phyloP scores from a whole-genome alignment of 2,329 filamentous ascomycete species.

The Dothistroma pini region DNA sequence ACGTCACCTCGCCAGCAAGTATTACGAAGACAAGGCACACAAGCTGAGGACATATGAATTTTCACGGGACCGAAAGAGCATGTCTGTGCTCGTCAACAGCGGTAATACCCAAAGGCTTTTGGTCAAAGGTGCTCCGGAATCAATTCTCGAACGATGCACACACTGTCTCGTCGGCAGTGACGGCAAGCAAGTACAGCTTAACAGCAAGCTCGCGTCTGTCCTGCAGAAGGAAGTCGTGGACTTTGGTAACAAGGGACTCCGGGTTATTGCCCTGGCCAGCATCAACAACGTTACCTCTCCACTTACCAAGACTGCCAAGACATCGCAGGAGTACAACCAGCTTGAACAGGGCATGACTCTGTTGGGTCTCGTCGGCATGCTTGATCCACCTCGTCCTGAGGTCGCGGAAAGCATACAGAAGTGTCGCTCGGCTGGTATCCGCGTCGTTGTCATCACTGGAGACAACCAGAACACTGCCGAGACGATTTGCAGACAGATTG shows the following conservation, averaged over 20 bases:
- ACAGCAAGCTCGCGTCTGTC: constrained; percentile 63
- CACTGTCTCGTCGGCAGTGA: constrained; percentile 72
- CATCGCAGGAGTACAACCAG: constrained; percentile 76
- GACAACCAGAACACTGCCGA: constrained; percentile 98
- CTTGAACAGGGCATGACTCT: constrained; percentile 94
- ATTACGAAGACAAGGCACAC: constrained; percentile 73
- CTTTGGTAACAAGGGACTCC: constrained; percentile 88
- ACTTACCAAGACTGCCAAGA: constrained; percentile 68
- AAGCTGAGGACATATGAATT: constrained; percentile 91
- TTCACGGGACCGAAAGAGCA: constrained; percentile 96
- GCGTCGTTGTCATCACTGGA: constrained; percentile 96
- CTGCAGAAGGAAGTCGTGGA: constrained; percentile 77
- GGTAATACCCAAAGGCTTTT: constrained; percentile 73
- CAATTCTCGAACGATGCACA: constrained; percentile 87
- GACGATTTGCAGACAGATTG: constrained; percentile 95
- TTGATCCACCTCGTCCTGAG: constrained; percentile 92
- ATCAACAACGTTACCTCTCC: constrained; percentile 69
- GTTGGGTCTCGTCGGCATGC: constrained; percentile 90
- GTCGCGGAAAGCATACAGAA: constrained; percentile 80
- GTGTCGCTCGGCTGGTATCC: constrained; percentile 89
- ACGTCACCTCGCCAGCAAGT: constrained; percentile 76
- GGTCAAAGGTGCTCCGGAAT: constrained; percentile 95
- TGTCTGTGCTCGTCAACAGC: constrained; percentile 86
- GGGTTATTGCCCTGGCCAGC: constrained; percentile 88
- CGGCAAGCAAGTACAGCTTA: constrained; percentile 72